Evolutionary conservation across 331 rosid genomes (phyloP), one percentile per base, ranked within the genome.

Genomic region (Malus hybrid): DNA sequence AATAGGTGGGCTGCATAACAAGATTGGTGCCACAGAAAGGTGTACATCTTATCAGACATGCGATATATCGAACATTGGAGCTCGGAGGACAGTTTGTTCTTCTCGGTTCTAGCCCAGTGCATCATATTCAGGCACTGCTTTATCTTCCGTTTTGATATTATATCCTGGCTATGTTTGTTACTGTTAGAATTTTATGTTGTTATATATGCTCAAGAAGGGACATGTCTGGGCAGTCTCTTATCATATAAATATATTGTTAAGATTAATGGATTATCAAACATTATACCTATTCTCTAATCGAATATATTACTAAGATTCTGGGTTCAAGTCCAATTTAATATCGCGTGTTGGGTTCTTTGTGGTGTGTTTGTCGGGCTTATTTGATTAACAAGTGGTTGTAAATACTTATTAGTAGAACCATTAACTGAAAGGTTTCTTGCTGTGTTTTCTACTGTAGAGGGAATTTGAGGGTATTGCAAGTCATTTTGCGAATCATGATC

Each of bases 11-110:
- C 57, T 88, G 95, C 93, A 86, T 94, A 81, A 92, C 99, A 78
- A 89, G 99, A 77, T 79, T 94, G 90, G 99, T 94, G 79, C 99
- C 99, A 33, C 99, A 94, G 80, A 94, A 94, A 83, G 99, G 99
- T 70, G 93, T 94, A 50, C 97, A 92, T 80, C 97, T 94, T 70
- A 94, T 94, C 64, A 89, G 99, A 76, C 95, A 92, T 83, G 99
- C 99, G 28, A 77, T 94, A 61, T 94, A 87, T 78, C 84, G 88
- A 82, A 94, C 99, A 36, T 36, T 90, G 82, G 96, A 90, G 84
- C 84, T 90, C 63, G 96, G 96, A 75, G 99, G 99, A 79, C 99
- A 94, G 83, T 94, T 94, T 86, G 81, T 94, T 68, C 96, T 94
- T 68, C 90, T 94, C 70, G 99, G 99, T 82, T 92, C 97, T 80